These are phyloP conservation scores for Aureobasidium sp. DNA, from an alignment of 2,329 filamentous ascomycete genomes.

Conservation along the genomic window DNA sequence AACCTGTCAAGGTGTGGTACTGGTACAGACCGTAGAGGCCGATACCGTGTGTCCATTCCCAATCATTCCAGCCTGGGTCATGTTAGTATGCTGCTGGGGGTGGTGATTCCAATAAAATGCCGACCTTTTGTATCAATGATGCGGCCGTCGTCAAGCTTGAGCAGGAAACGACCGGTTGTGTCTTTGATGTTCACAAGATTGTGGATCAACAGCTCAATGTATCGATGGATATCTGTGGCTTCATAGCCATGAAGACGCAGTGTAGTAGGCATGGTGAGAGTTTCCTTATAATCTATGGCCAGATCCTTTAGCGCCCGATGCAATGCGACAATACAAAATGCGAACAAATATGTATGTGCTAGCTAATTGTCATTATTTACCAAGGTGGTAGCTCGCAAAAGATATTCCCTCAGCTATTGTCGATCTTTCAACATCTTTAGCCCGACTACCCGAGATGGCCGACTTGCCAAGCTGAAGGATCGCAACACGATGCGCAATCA, in stretches of 20 bases:
- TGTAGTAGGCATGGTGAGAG: slow-evolving; percentile 29
- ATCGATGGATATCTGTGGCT: slow-evolving; percentile 41
- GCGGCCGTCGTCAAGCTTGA: slow-evolving; percentile 63
- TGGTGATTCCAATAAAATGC: too few species aligned
- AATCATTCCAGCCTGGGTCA: slow-evolving; percentile 58
- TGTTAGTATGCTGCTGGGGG: background rate
- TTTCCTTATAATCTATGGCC: background rate
- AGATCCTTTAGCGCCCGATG: background rate
- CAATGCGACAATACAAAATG: background rate
- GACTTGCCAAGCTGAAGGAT: slow-evolving; percentile 13
- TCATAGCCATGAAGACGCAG: slow-evolving; percentile 35
- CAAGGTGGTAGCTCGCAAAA: background rate
- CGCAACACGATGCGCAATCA: background rate
- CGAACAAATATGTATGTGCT: background rate
- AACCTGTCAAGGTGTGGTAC: slow-evolving; percentile 67
- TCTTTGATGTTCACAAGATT: slow-evolving; percentile 74
- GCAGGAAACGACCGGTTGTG: slow-evolving; percentile 64
- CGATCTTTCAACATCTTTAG: slow-evolving; percentile 8
- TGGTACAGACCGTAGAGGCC: slow-evolving; percentile 77
- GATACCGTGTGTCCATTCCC: slow-evolving; percentile 56
- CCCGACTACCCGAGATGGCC: slow-evolving; percentile 1
- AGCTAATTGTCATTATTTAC: background rate
- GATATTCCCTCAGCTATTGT: background rate
- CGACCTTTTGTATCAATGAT: slow-evolving; percentile 70
- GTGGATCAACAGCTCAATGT: slow-evolving; percentile 61